Conservation (phyloP, 2,329 filamentous ascomycete genomes). For the Fusarium nodosum region DNA sequence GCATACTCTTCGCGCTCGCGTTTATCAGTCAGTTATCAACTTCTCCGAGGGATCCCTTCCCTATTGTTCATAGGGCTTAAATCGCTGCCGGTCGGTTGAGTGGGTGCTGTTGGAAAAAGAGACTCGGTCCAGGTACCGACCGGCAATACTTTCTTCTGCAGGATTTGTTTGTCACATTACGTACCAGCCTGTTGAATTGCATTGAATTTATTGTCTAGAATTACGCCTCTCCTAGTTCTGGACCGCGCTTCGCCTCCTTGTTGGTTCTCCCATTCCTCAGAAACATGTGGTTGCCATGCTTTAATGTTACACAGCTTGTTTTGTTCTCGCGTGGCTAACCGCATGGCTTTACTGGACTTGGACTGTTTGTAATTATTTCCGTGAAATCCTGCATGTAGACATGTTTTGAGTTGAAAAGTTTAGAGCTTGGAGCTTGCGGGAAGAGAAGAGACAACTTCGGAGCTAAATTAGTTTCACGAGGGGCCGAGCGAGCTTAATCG, state of each 20-base stretch:
- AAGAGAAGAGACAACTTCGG: constrained; percentile 8
- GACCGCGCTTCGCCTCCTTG: constrained; percentile 13
- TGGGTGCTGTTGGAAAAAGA: background rate
- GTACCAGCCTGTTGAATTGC: background rate
- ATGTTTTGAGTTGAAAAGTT: background rate
- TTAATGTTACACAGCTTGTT: constrained; percentile 18
- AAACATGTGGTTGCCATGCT: constrained; percentile 36
- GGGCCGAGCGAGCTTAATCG: background rate
- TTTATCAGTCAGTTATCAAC: constrained; percentile 2
- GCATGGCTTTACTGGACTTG: background rate
- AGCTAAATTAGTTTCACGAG: constrained; percentile 7
- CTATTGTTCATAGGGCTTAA: background rate
- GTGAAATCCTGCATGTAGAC: background rate
- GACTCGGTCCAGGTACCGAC: constrained; percentile 39
- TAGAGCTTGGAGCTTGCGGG: background rate
- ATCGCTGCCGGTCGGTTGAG: background rate
- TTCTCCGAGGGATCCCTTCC: background rate
- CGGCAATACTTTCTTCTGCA: background rate
- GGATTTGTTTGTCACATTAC: background rate
- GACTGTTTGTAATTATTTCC: constrained; percentile 7
- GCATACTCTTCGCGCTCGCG: background rate
- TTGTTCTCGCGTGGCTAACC: constrained; percentile 24
- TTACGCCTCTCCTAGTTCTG: constrained; percentile 24
- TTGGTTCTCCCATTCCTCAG: constrained; percentile 31
- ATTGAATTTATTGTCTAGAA: constrained; percentile 18